Base-by-base conservation (phyloP, 2,329 filamentous ascomycete genomes). In the Cercospora janseana region DNA sequence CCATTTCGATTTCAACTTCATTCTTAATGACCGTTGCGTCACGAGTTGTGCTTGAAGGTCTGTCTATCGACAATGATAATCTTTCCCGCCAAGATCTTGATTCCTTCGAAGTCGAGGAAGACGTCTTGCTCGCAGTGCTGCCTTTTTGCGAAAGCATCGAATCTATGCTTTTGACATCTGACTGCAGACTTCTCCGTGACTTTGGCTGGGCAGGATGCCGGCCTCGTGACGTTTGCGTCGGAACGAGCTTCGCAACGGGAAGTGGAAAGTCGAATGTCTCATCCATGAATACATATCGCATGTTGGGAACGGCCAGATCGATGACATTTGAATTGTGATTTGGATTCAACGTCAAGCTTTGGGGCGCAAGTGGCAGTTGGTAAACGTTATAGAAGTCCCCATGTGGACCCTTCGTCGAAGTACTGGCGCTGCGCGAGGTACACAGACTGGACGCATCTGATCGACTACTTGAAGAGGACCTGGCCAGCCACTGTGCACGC, bases 1-100 rank as follows among this genome's bases (percentile, higher is more conserved):
- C 46, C 55, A 57, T 55, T 16, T 57, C 55, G 4, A 57, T 51
- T 26, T 57, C 55, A 4, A 52, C 52, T 24, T 28, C 32, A 13
- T 37, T 38, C 28, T 23, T 37, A 10, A 26, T 13, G 12, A 18
- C 16, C 8, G 9, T 13, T 15, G 15, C 2, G 16, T 15, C 21
- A 15, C 32, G 24, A n/a, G 10, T 28, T 10, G 26, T 6, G 23
- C 24, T 40, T 13, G 26, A 38, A 18, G 44, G 20, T 29, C 23
- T 13, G 12, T 23, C 26, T 23, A 23, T 24, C 12, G 21, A n/a
- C 26, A 26, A 15, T 40, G 35, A 40, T 15, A 20, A n/a, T 40
- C 35, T 20, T 13, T 23, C 35, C 20, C 13, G 13, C 15, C 20
- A 26, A 26, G 35, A 13, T 6, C 16, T 20, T 15, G 35, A 40